Base-by-base conservation (phyloP, 805 yeast genomes). In the Kuraishia capsulata region DNA sequence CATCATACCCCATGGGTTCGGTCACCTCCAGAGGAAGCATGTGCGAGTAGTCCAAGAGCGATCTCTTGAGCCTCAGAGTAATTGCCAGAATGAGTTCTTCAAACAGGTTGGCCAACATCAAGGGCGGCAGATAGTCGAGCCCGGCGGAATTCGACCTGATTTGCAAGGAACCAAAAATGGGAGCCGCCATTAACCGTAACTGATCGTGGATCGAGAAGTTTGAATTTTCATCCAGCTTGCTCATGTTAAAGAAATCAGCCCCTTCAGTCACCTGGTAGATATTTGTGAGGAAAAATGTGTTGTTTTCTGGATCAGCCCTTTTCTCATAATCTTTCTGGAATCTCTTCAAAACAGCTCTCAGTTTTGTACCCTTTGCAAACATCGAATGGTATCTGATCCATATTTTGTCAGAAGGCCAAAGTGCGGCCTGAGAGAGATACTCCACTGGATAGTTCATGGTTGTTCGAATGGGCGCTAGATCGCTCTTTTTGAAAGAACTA, bases 391-490 rank as follows among this genome's bases (percentile, higher is more conserved):
- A 77, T 36, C 70, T 71, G 2, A 73, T 68, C 74, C 92, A 76
- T n/a, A 84, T 60, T 18, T 71, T 69, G 43, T 74, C 78, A 1
- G 88, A 78, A 1, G 97, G 96, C 82, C 89, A 81, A n/a, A 85
- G 57, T 9, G 74, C 68, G 0, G 95, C 96, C 30, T 69, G 67
- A 2, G 58, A 47, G 4, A 89, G 56, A 39, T 69, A 67, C 17
- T 67, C 61, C 4, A 78, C 67, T 0, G 78, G 77, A 1, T 69
- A 59, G 1, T 62, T 53, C 61, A 87, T 65, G 20, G 71, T 69
- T 11, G 59, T 50, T 30, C 53, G 56, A 10, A 87, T 64, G 35
- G 61, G 61, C 1, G 51, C 49, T 40, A 81, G 57, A 31, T 73
- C 79, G 3, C 53, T 49, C 2, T 48, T 37, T 14, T 59, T 18